Evolutionary conservation across 75 land plant genomes (phyloP).

Genomic region (Pseudotsuga menziesii): DNA sequence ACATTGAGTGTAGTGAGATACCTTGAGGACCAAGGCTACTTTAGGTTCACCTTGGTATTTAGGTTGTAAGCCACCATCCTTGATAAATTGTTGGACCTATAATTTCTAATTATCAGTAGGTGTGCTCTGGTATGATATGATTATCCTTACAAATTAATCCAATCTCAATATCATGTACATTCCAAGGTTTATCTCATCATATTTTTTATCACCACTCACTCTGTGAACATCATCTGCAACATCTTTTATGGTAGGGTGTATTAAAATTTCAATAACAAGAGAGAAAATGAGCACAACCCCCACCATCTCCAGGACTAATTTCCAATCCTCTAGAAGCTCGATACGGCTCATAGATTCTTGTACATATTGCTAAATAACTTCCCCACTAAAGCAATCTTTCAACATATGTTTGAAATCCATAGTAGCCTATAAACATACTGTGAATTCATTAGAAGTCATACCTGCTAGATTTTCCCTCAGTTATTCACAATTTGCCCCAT

Average conservation of each 20-base stretch:
- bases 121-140: too few species aligned
- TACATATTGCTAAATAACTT: constrained; percentile 48
- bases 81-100: too few species aligned
- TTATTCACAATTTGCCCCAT: background rate
- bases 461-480: constrained; percentile 24
- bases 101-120: too few species aligned
- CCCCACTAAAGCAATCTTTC: constrained; percentile 30
- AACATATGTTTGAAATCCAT: constrained; percentile 44
- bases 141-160: constrained; percentile 59
- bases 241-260: constrained; percentile 52
- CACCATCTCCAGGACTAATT: constrained; percentile 36
- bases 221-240: constrained; percentile 5
- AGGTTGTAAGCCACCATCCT: too few species aligned
- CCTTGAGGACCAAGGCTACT: too few species aligned
- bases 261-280: constrained; percentile 46
- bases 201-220: background rate
- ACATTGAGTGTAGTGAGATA: too few species aligned
- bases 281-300: constrained; percentile 44
- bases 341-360: constrained; percentile 41
- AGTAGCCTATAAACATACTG: constrained; percentile 26
- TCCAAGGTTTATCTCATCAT: constrained; percentile 9
- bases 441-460: constrained; percentile 25
- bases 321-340: constrained; percentile 70
- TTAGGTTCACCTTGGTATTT: too few species aligned
- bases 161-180: constrained; percentile 32